Conservation (phyloP, 441 rosid species). For the Euphorbia schlechtendalii region DNA sequence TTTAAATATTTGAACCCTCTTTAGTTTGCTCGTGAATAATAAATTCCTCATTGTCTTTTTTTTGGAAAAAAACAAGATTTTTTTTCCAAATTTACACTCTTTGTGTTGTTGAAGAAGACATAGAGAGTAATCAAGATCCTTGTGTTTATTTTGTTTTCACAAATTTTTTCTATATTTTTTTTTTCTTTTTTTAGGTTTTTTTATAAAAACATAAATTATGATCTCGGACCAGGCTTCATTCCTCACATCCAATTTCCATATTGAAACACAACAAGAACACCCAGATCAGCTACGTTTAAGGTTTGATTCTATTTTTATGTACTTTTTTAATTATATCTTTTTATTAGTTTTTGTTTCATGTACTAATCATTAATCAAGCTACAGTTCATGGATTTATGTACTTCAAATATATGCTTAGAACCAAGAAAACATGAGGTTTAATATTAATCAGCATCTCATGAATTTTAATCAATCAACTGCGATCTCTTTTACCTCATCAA, state of each 20-base stretch:
- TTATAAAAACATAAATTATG: constrained; percentile 18
- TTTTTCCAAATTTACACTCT: too few relatives aligned
- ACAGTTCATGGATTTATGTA: too few relatives aligned
- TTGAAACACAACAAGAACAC: neutral
- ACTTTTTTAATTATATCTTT: neutral
- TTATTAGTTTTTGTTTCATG: too few relatives aligned
- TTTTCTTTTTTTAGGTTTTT: neutral
- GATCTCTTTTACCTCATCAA: neutral
- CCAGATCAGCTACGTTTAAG: neutral
- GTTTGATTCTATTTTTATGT: neutral
- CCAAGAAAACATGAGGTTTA: too few relatives aligned
- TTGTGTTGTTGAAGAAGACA: neutral
- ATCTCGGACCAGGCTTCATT: constrained; percentile 96
- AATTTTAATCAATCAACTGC: too few relatives aligned
- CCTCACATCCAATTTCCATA: constrained; percentile 50
- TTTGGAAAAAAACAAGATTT: too few relatives aligned
- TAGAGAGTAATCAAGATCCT: neutral
- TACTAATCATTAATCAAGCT: too few relatives aligned
- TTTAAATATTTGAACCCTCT: neutral
- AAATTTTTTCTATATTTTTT: too few relatives aligned
- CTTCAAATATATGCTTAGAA: neutral
- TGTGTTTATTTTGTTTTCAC: too few relatives aligned
- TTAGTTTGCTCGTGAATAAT: too few relatives aligned
- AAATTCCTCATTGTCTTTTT: too few relatives aligned
- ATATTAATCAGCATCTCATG: too few relatives aligned